Base-by-base conservation (phyloP, 805 yeast genomes). In the Torulaspora maleeae region DNA sequence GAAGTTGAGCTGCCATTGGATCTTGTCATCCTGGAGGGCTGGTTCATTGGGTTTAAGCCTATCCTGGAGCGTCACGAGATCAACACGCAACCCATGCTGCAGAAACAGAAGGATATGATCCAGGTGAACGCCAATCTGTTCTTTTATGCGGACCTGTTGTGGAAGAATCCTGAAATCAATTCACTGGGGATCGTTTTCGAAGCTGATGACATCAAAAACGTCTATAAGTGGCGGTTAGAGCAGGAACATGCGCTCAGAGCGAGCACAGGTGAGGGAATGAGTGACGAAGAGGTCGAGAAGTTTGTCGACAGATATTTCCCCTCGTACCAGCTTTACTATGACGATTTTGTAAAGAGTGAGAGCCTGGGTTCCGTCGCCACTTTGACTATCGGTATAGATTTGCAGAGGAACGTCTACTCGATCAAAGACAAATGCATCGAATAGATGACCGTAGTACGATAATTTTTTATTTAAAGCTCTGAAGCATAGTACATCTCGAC, bases 271-370 rank as follows among this genome's bases (percentile, higher is more conserved):
- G 42, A 55, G 1, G 98, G 98, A 0, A 90, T 93, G 98, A 66
- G 82, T 1, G 93, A 86, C 53, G 72, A 60, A 1, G 75, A 83
- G 54, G 96, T 91, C 4, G 64, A 53, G 8, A 51, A 51, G 15
- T 93, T 93, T 70, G 82, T 91, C 9, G 79, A 83, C 48, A 75
- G 95, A 49, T 91, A 91, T 64, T 83, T 86, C 88, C 95, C 95
- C 1, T 77, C 83, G 29, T 91, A 91, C 56, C 76, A 78, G 50
- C 58, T 90, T 16, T 93, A 86, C 61, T 83, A 78, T 56, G 67
- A 67, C 10, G 61, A 68, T 0, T 64, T 81, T 45, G 52, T 59
- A 1, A 45, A 56, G 2, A 41, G 55, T 4, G 76, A 75, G 13
- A 50, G 50, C 22, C 36, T 60, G 38, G 57, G 65, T 1, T 52